Base-by-base conservation (phyloP, 331 rosid genomes). In the Spiraea crenata region DNA sequence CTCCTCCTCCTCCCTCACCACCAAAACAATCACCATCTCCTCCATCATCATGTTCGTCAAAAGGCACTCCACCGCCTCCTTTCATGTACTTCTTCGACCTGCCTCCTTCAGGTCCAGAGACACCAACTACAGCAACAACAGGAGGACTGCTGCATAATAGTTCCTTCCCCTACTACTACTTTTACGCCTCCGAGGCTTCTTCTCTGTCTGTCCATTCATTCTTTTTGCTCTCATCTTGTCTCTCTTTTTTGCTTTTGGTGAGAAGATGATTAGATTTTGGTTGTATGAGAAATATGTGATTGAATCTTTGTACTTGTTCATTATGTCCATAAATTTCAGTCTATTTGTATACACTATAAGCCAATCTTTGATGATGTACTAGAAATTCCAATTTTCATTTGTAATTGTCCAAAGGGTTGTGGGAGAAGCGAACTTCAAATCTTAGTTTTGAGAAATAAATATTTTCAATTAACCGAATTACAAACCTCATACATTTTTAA, bases 91-190 rank as follows among this genome's bases (percentile, higher is more conserved):
- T 44, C 47, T 72, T 34, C 80, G 52, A 65, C 63, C 16, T 79
- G 60, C 85, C 89, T 59, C 87, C 96, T 13, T 72, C 90, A 14
- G 91, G 88, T 19, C 85, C 70, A 5, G 61, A 42, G 76, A 62
- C 80, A 12, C 83, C 78, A 14, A 34, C 71, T 13, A n/a, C 64
- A 58, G 45, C 73, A 13, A 31, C 20, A 59, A 14, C 65, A 58
- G 17, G 74, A 35, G 88, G 81, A 42, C 81, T 86, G 52, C 83
- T 83, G 3, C 83, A 77, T 51, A 85, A 83, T 68, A 76, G 65
- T 54, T 66, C 96, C 4, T 72, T 82, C 71, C 92, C 90, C 31
- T 83, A 85, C 80, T 86, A 89, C 81, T 84, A 88, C 54, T 81
- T 77, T 39, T 85, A 90, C 75, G 60, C 92, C 56, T 82, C 96